Conservation (phyloP, 2,329 filamentous ascomycete species). For the Pseudocercospora musae region DNA sequence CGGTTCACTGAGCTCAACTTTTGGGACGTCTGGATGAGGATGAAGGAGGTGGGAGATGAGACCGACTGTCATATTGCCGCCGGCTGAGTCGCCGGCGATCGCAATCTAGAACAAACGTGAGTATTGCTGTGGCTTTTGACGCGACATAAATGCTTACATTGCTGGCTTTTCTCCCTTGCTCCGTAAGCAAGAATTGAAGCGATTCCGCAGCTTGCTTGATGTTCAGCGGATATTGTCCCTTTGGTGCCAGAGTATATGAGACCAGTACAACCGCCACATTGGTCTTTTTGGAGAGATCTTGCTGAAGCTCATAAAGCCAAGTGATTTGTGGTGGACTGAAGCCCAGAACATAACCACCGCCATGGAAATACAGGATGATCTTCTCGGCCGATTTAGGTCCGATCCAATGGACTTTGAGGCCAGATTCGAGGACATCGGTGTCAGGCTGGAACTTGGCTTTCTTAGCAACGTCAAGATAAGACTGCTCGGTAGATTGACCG, state of each 20-base stretch:
- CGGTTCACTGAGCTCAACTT: slow-evolving; percentile 40
- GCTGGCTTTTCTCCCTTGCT: slow-evolving; percentile 35
- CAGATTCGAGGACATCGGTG: slow-evolving; percentile 42
- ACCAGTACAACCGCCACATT: slow-evolving; percentile 52
- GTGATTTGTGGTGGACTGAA: slow-evolving; percentile 47
- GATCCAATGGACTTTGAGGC: slow-evolving; percentile 48
- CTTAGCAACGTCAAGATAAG: slow-evolving; percentile 38
- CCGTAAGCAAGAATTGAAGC: slow-evolving; percentile 43
- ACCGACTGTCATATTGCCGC: slow-evolving; percentile 47
- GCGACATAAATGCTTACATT: slow-evolving; percentile 25
- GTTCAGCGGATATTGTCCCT: slow-evolving; percentile 47
- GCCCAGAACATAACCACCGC: slow-evolving; percentile 55
- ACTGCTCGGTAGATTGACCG: slow-evolving; percentile 29
- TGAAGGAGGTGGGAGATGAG: slow-evolving; percentile 54
- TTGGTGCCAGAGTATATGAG: slow-evolving; percentile 55
- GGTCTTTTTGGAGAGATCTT: slow-evolving; percentile 38
- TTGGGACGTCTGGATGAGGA: slow-evolving; percentile 49
- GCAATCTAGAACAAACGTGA: slow-evolving; percentile 38
- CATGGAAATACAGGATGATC: slow-evolving; percentile 48
- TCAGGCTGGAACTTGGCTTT: slow-evolving; percentile 38
- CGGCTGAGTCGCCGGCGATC: slow-evolving; percentile 53
- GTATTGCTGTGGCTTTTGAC: background rate
- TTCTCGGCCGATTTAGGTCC: slow-evolving; percentile 41
- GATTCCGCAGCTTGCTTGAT: slow-evolving; percentile 46
- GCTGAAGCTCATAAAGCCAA: slow-evolving; percentile 47